phyloP scores from a whole-genome alignment of 257 asterid genomes.

The Schizonepeta tenuifolia region DNA sequence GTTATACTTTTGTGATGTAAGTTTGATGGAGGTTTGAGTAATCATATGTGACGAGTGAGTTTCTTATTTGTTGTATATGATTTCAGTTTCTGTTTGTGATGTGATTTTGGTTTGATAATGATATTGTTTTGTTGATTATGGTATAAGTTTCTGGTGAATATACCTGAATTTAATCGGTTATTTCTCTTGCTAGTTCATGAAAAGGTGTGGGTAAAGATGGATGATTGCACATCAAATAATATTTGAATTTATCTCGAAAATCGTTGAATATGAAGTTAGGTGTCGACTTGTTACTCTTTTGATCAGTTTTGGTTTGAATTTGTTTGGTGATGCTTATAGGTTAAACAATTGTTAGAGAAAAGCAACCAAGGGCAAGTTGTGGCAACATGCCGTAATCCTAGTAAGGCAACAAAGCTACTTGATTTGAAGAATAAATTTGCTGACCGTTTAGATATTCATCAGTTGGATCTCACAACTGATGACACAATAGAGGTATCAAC shows the following conservation, averaged over 20 bases:
- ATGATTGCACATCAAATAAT: not conserved
- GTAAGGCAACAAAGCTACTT: slow-evolving; percentile 61
- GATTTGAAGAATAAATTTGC: slow-evolving; percentile 70
- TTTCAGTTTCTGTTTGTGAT: slow-evolving; percentile 2
- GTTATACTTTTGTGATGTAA: slow-evolving; percentile 1
- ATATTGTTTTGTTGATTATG: not conserved
- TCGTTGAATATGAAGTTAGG: slow-evolving; percentile 6
- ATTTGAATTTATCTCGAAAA: not conserved
- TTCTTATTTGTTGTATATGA: not conserved
- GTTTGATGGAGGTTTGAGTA: not conserved
- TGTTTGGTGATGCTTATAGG: slow-evolving; percentile 50
- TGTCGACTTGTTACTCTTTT: not conserved
- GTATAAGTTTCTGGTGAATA: not conserved
- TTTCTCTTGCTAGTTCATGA: not conserved
- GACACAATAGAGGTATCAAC: slow-evolving; percentile 76
- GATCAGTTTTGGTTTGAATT: slow-evolving; percentile 4
- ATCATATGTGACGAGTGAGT: not conserved
- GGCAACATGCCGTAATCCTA: slow-evolving; percentile 93
- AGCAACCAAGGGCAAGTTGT: slow-evolving; percentile 61
- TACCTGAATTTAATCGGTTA: not conserved
- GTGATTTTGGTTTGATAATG: not conserved
- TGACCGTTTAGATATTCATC: slow-evolving; percentile 75
- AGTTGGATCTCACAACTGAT: slow-evolving; percentile 76
- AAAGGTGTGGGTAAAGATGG: not conserved
- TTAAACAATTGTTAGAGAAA: slow-evolving; percentile 79